These are phyloP conservation scores for Staphylotrichum longicolle DNA, from an alignment of 495 filamentous ascomycete genomes.

Conservation along the genomic window DNA sequence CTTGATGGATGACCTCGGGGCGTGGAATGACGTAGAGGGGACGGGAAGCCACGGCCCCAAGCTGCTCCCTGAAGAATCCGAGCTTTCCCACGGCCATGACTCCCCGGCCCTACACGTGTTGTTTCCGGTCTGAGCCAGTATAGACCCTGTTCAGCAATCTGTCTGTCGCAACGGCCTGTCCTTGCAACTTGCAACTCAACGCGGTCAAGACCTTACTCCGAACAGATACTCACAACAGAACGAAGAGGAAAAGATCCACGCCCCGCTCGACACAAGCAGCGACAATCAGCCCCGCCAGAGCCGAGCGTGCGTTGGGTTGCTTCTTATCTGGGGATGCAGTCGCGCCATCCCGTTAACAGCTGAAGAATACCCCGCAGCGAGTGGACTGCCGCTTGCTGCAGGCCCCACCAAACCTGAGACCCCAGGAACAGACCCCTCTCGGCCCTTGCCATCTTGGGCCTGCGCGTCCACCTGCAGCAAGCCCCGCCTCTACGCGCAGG, in stretches of 20 bases:
- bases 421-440: constrained; percentile 17
- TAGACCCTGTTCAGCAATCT: background rate
- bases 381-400: constrained; percentile 11
- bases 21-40: constrained; percentile 13
- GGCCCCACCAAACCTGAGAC: constrained; percentile 3
- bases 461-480: constrained; percentile 8
- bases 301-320: constrained; percentile 10
- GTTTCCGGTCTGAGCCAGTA: background rate
- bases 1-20: constrained; percentile 14
- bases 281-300: constrained; percentile 17
- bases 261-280: constrained; percentile 2
- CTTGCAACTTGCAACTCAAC: background rate
- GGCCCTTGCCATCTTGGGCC: constrained; percentile 12
- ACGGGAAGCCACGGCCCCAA: constrained; percentile 2
- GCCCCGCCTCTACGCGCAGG: constrained; percentile 19
- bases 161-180: background rate
- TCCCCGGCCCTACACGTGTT: constrained; percentile 9
- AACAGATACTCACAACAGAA: background rate
- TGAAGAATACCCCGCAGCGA: constrained; percentile 14
- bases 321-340: constrained; percentile 14
- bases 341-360: constrained; percentile 22
- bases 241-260: background rate
- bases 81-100: background rate
- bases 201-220: too few relatives aligned
- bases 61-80: constrained; percentile 7